Evolutionary conservation across 257 asterid genomes (phyloP), one percentile per base, ranked within the genome.

Genomic region (Dorcoceras hygrometricum): DNA sequence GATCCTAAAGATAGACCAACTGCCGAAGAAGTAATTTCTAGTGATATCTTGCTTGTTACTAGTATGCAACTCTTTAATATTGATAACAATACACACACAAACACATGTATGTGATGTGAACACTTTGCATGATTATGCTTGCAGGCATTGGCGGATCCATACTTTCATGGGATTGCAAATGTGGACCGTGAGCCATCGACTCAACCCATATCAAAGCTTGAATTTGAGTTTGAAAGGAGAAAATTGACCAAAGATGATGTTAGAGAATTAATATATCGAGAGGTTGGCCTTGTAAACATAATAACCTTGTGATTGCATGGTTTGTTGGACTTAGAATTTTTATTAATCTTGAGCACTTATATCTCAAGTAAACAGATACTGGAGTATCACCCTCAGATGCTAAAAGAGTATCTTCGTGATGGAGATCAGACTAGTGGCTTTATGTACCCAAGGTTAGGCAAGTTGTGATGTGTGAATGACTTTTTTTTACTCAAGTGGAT

Each of bases 351-450:
- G 65, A 65, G 14, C 9, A 60, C 57, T 60, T 59, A 24, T 71
- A 24, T 76, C 25, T 57, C 66, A 72, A 59, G 56, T 64, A 51
- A 76, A 75, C 95, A 93, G 98, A 93, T 93, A 68, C 74, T 93
- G 62, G 98, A 93, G 90, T 93, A 93, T 76, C 96, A 93, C 71
- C 98, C 98, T 55, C 89, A 93, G 82, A 88, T 93, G 99, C 97
- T 93, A 68, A 75, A 93, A 72, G 97, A 93, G 79, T 86, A 90
- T 86, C 87, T 81, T 55, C 82, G 80, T 5, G 96, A 95, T 57
- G 99, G 99, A 73, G 97, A 93, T n/a, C 95, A 88, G 77, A 82
- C 94, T 68, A 93, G 94, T 66, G 90, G 95, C 77, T 10, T 89
- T 73, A 82, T 89, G 95, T 87, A 89, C 75, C 96, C 96, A 73